Conservation (phyloP, 345 rosid species). For the Conringia planisiliqua region DNA sequence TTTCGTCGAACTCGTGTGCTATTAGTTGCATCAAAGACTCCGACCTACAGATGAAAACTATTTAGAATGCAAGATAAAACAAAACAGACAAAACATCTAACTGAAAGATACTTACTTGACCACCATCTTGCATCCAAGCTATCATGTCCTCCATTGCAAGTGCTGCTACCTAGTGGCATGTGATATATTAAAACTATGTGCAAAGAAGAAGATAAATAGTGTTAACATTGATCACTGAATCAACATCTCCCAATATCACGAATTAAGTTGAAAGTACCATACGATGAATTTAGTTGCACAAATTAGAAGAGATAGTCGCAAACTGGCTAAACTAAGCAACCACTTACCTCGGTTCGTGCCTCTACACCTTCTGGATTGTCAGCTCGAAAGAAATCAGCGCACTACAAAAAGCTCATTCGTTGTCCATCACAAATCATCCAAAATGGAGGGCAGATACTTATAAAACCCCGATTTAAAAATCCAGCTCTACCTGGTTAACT, state of each 20-base stretch:
- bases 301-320: background rate
- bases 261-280: conserved; percentile 13
- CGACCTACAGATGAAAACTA: conserved; percentile 58
- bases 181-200: conserved; percentile 74
- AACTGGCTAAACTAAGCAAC: conserved; percentile 3
- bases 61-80: conserved; percentile 20
- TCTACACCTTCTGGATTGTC: conserved; percentile 98
- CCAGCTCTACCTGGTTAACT: conserved; percentile 62
- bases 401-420: conserved; percentile 46
- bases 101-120: conserved; percentile 65
- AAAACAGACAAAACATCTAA: conserved; percentile 1
- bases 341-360: conserved; percentile 92
- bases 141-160: conserved; percentile 99
- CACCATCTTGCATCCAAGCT: conserved; percentile 99
- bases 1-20: conserved; percentile 81
- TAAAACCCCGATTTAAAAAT: background rate
- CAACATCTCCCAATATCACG: conserved; percentile 22
- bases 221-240: conserved; percentile 35
- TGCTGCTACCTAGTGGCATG: conserved; percentile 98
- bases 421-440: conserved; percentile 15
- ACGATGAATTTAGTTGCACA: background rate
- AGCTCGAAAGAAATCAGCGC: conserved; percentile 95
- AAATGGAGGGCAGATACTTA: conserved; percentile 3
- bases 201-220: conserved; percentile 54
- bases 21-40: conserved; percentile 98